Percentiles rank a stretch among this genome's conserved stretches.
Conservation (phyloP, 805 yeast genomes). For the Cyberlindnera galapagoensis region DNA sequence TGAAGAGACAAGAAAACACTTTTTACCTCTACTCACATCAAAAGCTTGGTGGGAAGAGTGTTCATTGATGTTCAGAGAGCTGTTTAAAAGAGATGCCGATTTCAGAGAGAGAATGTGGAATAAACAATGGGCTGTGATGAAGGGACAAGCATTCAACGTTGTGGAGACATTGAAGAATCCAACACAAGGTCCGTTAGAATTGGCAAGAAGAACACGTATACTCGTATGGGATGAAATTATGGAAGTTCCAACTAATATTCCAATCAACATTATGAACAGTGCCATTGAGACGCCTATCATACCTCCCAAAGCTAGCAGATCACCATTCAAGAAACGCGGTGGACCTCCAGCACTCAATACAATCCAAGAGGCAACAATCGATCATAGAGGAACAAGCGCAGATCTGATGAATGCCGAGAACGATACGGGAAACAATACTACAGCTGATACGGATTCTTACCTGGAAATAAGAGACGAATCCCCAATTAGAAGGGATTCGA, state of each 20-base stretch:
- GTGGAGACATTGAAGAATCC: slow-evolving; percentile 54
- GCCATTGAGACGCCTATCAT: slow-evolving; percentile 41
- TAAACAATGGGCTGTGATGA: slow-evolving; percentile 61
- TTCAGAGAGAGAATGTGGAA: slow-evolving; percentile 62
- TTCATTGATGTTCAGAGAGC: slow-evolving; percentile 35
- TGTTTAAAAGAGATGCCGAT: slow-evolving; percentile 51
- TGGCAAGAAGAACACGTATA: slow-evolving; percentile 51
- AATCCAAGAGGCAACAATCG: slow-evolving; percentile 4
- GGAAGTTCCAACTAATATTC: slow-evolving; percentile 45
- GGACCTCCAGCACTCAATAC: slow-evolving; percentile 1
- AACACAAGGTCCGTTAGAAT: slow-evolving; percentile 61
- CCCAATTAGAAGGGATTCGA: too few relatives aligned
- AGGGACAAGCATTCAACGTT: slow-evolving; percentile 74
- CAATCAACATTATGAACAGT: slow-evolving; percentile 29
- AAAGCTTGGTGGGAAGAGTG: slow-evolving; percentile 68
- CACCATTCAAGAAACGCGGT: not conserved
- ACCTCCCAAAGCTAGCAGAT: not conserved
- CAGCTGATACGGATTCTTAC: too few relatives aligned
- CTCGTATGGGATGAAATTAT: slow-evolving; percentile 55
- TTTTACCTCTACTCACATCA: slow-evolving; percentile 52
- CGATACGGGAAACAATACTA: not conserved
- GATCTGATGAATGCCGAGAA: not conserved
- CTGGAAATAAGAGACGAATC: too few relatives aligned
- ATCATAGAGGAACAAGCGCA: slow-evolving; percentile 1
- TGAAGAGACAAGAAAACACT: slow-evolving; percentile 45